Base-by-base conservation (phyloP, 306 rosid species). In the Corylus americana region DNA sequence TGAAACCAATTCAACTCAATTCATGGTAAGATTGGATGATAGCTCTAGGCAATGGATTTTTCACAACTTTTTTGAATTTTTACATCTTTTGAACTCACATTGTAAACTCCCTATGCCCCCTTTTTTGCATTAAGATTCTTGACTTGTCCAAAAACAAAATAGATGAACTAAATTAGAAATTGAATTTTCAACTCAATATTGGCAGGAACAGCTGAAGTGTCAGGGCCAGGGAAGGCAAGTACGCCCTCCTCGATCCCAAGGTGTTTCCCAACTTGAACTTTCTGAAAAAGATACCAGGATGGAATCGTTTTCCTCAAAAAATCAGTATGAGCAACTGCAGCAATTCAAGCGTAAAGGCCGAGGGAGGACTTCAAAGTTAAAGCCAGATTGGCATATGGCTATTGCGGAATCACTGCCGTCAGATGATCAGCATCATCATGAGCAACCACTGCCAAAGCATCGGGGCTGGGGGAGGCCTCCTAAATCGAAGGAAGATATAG, bases 281-380 rank as follows among this genome's bases (percentile, higher is more conserved):
- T 5, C 48, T 8, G 25, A 5, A 64, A 64, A 35, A 6, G 70
- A 35, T 64, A 64, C 47, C 11, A 37, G 1, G 11, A 8, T 12
- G 44, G 44, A 31, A 3, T 55, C 10, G 8, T 7, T 17, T 14
- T 11, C 45, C 22, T 64, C 48, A 17, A 35, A 16, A 64, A 39
- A 64, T 64, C 47, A 37, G 47, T 22, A 35, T 17, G 11, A 35
- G 4, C 48, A 64, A n/a, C 70, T 35, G 48, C 45, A 64, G 0
- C 70, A 17, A 64, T 25, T 16, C 47, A 37, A 64, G 70, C 22
- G 11, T 37, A 63, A 59, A 76, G 59, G 59, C 44, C 59, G 29
- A 71, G 49, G 50, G 76, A 78, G 42, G 54, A 61, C 73, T 58
- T 42, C 55, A 12, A 27, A 70, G 73, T 69, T 50, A 42, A 58